Percentiles rank a stretch among this genome's conserved stretches.
Evolutionary conservation across 1,284 basidiomycete genomes (phyloP).

Genomic region (Tilletia walkeri): DNA sequence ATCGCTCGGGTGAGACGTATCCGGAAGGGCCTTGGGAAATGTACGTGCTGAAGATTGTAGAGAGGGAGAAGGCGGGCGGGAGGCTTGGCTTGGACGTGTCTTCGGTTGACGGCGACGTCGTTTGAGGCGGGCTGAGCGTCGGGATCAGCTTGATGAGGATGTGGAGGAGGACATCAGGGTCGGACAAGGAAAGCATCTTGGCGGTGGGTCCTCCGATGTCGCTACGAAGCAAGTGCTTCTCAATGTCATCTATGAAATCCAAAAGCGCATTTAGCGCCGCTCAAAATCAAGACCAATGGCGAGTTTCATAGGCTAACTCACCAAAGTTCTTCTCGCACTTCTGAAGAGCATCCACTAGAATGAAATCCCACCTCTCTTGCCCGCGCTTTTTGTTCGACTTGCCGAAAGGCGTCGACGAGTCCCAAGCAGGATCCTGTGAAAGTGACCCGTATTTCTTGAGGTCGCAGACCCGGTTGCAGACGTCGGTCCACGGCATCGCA

Average conservation of each 20-base stretch:
- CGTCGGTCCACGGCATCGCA: not conserved
- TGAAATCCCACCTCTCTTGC: conserved; percentile 6
- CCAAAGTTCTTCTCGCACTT: not conserved
- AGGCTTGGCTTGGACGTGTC: too few species aligned
- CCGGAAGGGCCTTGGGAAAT: not conserved
- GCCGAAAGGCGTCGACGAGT: not conserved
- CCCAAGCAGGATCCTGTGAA: not conserved
- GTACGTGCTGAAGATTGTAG: not conserved
- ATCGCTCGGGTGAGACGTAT: not conserved
- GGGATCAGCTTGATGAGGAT: not conserved
- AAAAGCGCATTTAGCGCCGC: not conserved
- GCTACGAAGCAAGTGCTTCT: not conserved
- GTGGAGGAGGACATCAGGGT: not conserved
- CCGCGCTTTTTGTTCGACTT: not conserved
- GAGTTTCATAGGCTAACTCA: not conserved
- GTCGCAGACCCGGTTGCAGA: not conserved
- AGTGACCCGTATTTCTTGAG: not conserved
- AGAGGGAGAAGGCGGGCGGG: not conserved
- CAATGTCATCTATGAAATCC: not conserved
- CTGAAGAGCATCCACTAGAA: not conserved
- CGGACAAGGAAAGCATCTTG: not conserved
- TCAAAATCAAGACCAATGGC: not conserved
- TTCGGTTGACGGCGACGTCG: too few species aligned
- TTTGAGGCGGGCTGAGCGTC: not conserved
- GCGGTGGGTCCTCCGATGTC: conserved; percentile 9